Percentiles rank a stretch among this genome's conserved stretches.
Conservation (phyloP, 1,139 yeast genomes). For the Sugiyamaella castrensis region DNA sequence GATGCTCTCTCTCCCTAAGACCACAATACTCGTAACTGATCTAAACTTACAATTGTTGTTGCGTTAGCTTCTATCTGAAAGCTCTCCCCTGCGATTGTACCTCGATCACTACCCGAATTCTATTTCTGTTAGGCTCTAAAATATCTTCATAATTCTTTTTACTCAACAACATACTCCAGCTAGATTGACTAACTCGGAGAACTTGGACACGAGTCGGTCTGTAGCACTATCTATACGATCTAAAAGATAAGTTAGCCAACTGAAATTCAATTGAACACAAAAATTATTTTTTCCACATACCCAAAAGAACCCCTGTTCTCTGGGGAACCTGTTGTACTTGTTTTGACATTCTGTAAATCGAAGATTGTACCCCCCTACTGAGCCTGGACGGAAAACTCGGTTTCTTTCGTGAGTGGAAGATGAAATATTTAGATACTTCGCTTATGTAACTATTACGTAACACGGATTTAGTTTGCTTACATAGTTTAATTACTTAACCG, state of each 20-base stretch:
- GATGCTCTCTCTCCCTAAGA: too few relatives aligned
- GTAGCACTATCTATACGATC: conserved; percentile 39
- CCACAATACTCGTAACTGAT: too few relatives aligned
- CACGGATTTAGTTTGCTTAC: too few relatives aligned
- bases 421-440: too few relatives aligned
- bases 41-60: conserved; percentile 29
- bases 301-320: conserved; percentile 8
- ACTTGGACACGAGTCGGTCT: conserved; percentile 31
- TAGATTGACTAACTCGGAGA: conserved; percentile 31
- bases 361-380: background rate
- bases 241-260: background rate
- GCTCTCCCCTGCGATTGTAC: conserved; percentile 35
- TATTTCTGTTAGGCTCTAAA: conserved; percentile 16
- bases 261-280: background rate
- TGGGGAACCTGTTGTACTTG: conserved; percentile 12
- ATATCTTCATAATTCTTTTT: background rate
- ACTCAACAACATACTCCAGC: conserved; percentile 25
- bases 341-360: conserved; percentile 16
- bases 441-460: too few relatives aligned
- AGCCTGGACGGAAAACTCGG: background rate
- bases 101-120: conserved; percentile 36
- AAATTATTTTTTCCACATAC: background rate
- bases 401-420: too few relatives aligned
- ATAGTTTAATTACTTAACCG: too few relatives aligned
- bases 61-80: conserved; percentile 38